Conservation (phyloP, 225 moss, liverwort and hornwort genomes). For the Antitrichia curtipendula region DNA sequence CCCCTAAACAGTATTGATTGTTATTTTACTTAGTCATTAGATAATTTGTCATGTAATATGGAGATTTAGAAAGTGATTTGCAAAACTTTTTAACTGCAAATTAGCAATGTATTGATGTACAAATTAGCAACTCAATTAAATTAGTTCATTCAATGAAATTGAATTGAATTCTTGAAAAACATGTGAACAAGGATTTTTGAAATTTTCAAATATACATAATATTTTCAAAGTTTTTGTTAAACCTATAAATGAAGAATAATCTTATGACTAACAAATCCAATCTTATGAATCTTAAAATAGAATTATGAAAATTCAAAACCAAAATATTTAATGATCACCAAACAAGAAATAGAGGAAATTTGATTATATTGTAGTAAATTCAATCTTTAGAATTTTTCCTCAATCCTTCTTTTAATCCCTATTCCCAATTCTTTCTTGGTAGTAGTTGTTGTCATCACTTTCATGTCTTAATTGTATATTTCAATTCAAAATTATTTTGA, state of each 20-base stretch:
- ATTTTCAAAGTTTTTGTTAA: not conserved
- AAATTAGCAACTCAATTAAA: not conserved
- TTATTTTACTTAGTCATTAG: rapidly evolving
- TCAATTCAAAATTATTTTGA: not conserved
- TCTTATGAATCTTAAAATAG: too few relatives aligned
- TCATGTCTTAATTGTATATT: too few relatives aligned
- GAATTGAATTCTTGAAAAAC: not conserved
- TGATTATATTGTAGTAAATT: not conserved
- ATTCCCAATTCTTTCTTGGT: not conserved
- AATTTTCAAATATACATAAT: not conserved
- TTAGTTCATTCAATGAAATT: not conserved
- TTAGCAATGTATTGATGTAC: not conserved
- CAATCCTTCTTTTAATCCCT: not conserved
- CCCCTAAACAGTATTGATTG: rapidly evolving
- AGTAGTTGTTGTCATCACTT: not conserved
- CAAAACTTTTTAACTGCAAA: not conserved
- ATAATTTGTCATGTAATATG: not conserved
- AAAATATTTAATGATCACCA: too few relatives aligned
- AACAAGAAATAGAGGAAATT: not conserved
- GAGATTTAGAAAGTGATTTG: not conserved
- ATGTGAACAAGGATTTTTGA: not conserved
- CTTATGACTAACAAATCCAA: too few relatives aligned
- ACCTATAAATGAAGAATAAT: not conserved
- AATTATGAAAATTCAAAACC: too few relatives aligned
- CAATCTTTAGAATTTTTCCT: not conserved